phyloP scores from a whole-genome alignment of 805 yeast genomes.

The Kodamaea restingae region DNA sequence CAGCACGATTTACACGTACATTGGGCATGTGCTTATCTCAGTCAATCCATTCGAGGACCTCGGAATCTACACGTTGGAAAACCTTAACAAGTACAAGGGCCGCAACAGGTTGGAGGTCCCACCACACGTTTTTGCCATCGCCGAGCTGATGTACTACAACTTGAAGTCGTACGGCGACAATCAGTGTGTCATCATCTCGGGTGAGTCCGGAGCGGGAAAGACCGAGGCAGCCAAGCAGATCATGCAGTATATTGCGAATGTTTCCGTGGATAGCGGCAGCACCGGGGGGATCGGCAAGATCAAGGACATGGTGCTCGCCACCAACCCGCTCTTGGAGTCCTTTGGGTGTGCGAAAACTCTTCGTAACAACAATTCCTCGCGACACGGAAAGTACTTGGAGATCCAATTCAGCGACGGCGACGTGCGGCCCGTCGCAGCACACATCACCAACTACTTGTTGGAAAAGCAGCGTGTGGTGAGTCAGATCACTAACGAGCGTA shows the following conservation, averaged over 20 bases:
- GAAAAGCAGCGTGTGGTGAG: constrained; percentile 98
- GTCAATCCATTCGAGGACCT: constrained; percentile 95
- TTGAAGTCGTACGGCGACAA: constrained; percentile 90
- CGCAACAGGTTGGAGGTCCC: constrained; percentile 94
- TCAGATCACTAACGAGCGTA: constrained; percentile 87
- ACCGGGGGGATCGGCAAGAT: constrained; percentile 74
- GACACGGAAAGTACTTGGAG: constrained; percentile 92
- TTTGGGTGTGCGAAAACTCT: constrained; percentile 93
- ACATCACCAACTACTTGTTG: constrained; percentile 87
- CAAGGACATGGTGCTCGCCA: constrained; percentile 96
- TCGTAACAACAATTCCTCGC: constrained; percentile 82
- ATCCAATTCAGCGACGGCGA: constrained; percentile 65
- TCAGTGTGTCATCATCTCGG: constrained; percentile 96
- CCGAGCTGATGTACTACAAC: constrained; percentile 94
- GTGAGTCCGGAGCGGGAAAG: constrained; percentile 97
- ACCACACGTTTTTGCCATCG: constrained; percentile 97
- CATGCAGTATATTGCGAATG: constrained; percentile 94
- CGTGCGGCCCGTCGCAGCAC: constrained; percentile 89
- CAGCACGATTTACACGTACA: constrained; percentile 86
- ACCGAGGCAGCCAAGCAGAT: constrained; percentile 97
- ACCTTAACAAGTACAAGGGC: constrained; percentile 74
- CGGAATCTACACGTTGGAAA: constrained; percentile 87
- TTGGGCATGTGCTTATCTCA: constrained; percentile 91
- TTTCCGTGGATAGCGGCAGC: constrained; percentile 56
- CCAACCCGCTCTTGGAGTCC: constrained; percentile 86